Percentiles rank a stretch among this genome's conserved stretches.
These are phyloP conservation scores for Aspergillus baeticus DNA, from an alignment of 495 filamentous ascomycete species.

Conservation along the genomic window DNA sequence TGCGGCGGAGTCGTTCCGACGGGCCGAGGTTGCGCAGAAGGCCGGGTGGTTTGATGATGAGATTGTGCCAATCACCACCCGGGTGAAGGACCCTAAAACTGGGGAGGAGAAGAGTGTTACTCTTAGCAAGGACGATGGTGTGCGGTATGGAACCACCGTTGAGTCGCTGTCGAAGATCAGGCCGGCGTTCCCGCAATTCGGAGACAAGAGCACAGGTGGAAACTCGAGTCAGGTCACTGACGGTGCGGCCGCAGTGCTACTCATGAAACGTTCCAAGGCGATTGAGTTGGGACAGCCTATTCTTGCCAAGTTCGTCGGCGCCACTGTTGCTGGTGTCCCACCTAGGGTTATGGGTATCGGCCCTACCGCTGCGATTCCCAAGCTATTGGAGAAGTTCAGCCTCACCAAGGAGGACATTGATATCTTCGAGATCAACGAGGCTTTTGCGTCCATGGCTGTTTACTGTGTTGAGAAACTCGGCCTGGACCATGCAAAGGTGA, in stretches of 20 bases:
- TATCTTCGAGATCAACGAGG: slow-evolving; percentile 93
- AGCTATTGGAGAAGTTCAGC: slow-evolving; percentile 79
- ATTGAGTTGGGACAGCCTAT: slow-evolving; percentile 87
- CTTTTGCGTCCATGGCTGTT: slow-evolving; percentile 95
- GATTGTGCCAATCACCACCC: slow-evolving; percentile 81
- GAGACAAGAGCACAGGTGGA: slow-evolving; percentile 85
- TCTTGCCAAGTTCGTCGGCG: slow-evolving; percentile 89
- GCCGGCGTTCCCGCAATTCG: slow-evolving; percentile 86
- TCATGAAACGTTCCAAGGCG: slow-evolving; percentile 93
- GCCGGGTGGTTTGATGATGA: slow-evolving; percentile 92
- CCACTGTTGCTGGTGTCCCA: slow-evolving; percentile 84
- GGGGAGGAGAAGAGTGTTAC: slow-evolving; percentile 77
- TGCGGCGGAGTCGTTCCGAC: slow-evolving; percentile 80
- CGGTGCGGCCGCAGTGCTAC: slow-evolving; percentile 83
- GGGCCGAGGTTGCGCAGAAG: slow-evolving; percentile 90
- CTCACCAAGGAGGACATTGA: slow-evolving; percentile 81
- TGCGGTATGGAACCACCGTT: slow-evolving; percentile 83
- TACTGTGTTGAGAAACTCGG: slow-evolving; percentile 81
- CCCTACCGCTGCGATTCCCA: slow-evolving; percentile 89
- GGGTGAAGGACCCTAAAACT: slow-evolving; percentile 77
- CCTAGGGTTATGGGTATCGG: slow-evolving; percentile 98
- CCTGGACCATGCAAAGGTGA: slow-evolving; percentile 79
- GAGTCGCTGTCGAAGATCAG: slow-evolving; percentile 82
- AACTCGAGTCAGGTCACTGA: slow-evolving; percentile 96
- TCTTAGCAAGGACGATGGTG: slow-evolving; percentile 82